These are phyloP conservation scores for Adansonia gregorii DNA, from an alignment of 441 rosid genomes.

Conservation along the genomic window DNA sequence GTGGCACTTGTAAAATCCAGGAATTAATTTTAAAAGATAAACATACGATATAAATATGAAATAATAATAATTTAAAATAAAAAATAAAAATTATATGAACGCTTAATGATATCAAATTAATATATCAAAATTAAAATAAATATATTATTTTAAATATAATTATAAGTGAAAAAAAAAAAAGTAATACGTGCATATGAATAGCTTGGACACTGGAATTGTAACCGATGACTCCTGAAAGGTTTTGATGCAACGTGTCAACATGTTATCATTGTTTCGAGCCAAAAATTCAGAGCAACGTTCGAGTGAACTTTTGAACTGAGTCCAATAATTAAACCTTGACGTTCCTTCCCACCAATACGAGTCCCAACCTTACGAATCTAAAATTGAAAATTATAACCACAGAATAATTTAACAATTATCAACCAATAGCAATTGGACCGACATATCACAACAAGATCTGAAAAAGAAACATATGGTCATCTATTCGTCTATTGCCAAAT, in stretches of 20 bases:
- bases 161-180: too few species aligned
- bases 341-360: not conserved
- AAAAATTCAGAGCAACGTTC: not conserved
- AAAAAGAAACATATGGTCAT: not conserved
- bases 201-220: not conserved
- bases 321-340: too few species aligned
- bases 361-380: not conserved
- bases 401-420: not conserved
- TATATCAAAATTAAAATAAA: too few species aligned
- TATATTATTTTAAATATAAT: too few species aligned
- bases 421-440: not conserved
- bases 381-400: not conserved
- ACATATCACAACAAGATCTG: not conserved
- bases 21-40: too few species aligned
- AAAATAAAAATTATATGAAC: too few species aligned
- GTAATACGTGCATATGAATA: too few species aligned
- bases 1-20: too few species aligned
- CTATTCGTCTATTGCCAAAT: not conserved
- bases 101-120: too few species aligned
- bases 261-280: not conserved
- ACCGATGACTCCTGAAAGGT: not conserved
- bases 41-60: too few species aligned
- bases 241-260: not conserved
- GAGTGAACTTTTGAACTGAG: not conserved
- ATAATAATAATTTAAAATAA: too few species aligned